A percentile compares a stretch with the other conserved stretches of the same genome.
These are phyloP conservation scores for Panicum virgatum DNA, from an alignment of 202 grass and related monocot genomes.

Conservation along the genomic window DNA sequence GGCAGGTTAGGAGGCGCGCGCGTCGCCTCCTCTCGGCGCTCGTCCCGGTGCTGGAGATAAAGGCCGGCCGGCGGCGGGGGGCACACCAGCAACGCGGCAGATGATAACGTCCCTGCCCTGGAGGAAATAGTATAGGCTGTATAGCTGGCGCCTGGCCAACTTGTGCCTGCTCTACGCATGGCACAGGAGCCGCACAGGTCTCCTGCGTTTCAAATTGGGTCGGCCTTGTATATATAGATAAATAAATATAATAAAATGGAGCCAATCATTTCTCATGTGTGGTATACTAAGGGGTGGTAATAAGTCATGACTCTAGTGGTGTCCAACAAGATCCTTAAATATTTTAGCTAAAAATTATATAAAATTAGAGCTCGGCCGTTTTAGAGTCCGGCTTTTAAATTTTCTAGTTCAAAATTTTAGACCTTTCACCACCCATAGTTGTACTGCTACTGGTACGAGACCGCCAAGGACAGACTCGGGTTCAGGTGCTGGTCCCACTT, in stretches of 20 bases:
- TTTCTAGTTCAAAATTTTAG: no score
- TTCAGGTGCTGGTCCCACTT: background rate
- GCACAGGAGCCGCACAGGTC: background rate
- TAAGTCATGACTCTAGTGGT: no score
- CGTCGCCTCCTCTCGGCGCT: background rate
- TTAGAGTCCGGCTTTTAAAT: no score
- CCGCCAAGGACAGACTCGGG: background rate
- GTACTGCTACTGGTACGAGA: background rate
- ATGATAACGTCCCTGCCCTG: slow-evolving; percentile 3
- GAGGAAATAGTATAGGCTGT: no score
- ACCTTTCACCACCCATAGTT: no score
- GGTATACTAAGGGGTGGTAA: no score
- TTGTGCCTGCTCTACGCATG: background rate
- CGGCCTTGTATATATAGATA: background rate
- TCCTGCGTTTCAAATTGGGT: background rate
- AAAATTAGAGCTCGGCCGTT: no score
- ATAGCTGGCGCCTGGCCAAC: slow-evolving; percentile 35
- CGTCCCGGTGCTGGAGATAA: background rate
- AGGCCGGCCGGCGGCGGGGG: background rate
- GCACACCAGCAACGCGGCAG: background rate
- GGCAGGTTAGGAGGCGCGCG: background rate
- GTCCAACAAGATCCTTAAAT: no score
- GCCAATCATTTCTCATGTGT: background rate
- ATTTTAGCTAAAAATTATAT: no score
- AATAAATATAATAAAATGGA: background rate